These are phyloP conservation scores for Gloeostereum incarnatum DNA, from an alignment of 768 basidiomycete genomes.

Conservation along the genomic window DNA sequence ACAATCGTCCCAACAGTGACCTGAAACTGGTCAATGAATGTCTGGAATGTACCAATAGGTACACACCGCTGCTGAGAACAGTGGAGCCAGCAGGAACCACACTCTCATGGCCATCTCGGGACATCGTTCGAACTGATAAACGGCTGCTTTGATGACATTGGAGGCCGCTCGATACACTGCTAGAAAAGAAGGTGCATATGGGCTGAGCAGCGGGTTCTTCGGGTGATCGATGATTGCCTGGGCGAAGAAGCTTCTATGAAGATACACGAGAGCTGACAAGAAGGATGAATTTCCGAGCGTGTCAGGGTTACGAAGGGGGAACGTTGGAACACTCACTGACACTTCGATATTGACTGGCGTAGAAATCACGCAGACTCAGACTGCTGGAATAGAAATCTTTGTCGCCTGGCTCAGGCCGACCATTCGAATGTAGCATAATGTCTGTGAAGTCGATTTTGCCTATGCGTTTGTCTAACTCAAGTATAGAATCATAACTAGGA, in stretches of 20 bases:
- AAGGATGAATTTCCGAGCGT: neutral
- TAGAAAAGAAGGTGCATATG: constrained; percentile 47
- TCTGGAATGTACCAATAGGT: neutral
- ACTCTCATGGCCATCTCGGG: constrained; percentile 37
- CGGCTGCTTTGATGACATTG: constrained; percentile 38
- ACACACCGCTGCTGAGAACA: constrained; percentile 39
- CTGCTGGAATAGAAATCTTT: constrained; percentile 38
- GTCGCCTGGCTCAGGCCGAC: constrained; percentile 33
- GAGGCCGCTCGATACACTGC: constrained; percentile 45
- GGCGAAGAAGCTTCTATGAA: constrained; percentile 49
- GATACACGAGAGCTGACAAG: constrained; percentile 36
- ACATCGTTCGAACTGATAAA: constrained; percentile 37
- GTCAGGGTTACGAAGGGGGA: neutral
- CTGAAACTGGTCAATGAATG: constrained; percentile 22
- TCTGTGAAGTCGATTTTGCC: constrained; percentile 36
- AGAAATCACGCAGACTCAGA: constrained; percentile 40
- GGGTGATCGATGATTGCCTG: constrained; percentile 48
- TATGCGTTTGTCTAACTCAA: constrained; percentile 43
- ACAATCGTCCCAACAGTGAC: constrained; percentile 52
- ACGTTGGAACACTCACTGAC: constrained; percentile 34
- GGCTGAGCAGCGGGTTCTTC: constrained; percentile 41
- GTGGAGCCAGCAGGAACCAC: constrained; percentile 43
- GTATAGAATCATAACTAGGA: constrained; percentile 32
- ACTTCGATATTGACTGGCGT: constrained; percentile 47
- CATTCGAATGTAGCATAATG: constrained; percentile 36